These are phyloP conservation scores for Meyerozyma sp. DNA, from an alignment of 1,139 yeast genomes.

Conservation along the genomic window DNA sequence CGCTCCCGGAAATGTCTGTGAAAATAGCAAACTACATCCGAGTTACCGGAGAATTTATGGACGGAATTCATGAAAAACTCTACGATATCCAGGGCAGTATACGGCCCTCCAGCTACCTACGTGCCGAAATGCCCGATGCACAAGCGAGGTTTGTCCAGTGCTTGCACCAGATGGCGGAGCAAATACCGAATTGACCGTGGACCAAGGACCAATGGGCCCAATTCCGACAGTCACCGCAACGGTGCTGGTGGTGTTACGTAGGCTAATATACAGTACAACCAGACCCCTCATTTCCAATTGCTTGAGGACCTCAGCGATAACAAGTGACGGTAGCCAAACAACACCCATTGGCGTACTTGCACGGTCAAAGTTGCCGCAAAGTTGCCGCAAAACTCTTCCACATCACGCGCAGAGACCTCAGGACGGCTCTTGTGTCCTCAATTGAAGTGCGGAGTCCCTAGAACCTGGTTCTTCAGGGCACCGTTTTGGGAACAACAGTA, in stretches of 20 bases:
- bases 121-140: slow-evolving; percentile 5
- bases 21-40: slow-evolving; percentile 8
- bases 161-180: slow-evolving; percentile 6
- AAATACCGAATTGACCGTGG: background rate
- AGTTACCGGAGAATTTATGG: slow-evolving; percentile 7
- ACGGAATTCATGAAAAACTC: slow-evolving; percentile 6
- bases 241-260: too few species aligned
- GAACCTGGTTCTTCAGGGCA: too few species aligned
- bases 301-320: background rate
- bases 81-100: slow-evolving; percentile 4
- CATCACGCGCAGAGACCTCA: background rate
- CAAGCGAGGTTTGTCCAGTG: slow-evolving; percentile 6
- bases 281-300: background rate
- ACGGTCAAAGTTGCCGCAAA: background rate
- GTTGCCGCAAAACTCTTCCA: background rate
- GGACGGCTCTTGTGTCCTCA: background rate
- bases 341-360: background rate
- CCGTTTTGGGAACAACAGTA: too few species aligned
- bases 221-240: too few species aligned
- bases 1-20: slow-evolving; percentile 4
- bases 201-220: too few species aligned
- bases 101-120: slow-evolving; percentile 10
- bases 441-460: too few species aligned
- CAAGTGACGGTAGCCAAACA: background rate
- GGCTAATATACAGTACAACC: background rate